Conservation (phyloP, 208 protist genomes). For the Wallacemonas sp. region DNA sequence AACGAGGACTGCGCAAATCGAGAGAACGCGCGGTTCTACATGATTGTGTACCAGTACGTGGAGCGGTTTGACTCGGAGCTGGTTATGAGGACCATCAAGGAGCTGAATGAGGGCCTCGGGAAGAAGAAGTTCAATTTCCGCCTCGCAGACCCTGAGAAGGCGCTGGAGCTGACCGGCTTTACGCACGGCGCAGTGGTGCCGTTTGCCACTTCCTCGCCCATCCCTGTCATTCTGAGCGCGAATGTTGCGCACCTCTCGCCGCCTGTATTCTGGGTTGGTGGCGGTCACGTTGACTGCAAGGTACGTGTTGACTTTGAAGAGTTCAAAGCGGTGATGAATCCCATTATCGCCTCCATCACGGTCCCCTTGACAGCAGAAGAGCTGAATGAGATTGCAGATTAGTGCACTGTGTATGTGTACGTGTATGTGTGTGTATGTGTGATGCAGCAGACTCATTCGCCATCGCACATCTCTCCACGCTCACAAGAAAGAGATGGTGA, state of each 20-base stretch:
- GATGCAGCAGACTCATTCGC: background rate
- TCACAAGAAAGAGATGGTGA: no score
- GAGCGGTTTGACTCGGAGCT: conserved; percentile 77
- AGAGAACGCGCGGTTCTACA: conserved; percentile 83
- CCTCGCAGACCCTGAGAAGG: conserved; percentile 49
- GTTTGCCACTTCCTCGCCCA: conserved; percentile 43
- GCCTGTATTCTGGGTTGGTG: conserved; percentile 67
- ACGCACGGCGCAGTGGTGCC: conserved; percentile 70
- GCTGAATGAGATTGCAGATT: conserved; percentile 47
- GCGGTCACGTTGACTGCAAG: conserved; percentile 87
- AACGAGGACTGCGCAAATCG: conserved; percentile 55
- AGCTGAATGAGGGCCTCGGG: conserved; percentile 70
- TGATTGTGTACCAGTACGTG: conserved; percentile 83
- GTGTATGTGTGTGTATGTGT: background rate
- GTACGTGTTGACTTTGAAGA: conserved; percentile 60
- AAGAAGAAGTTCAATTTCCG: conserved; percentile 92
- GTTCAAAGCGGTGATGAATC: conserved; percentile 55
- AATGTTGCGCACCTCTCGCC: conserved; percentile 47
- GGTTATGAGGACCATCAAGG: conserved; percentile 55
- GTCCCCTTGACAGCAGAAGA: conserved; percentile 68
- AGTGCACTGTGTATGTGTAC: background rate
- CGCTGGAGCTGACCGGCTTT: conserved; percentile 69
- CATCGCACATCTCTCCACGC: no score
- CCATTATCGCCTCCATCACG: conserved; percentile 67
- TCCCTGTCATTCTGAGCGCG: conserved; percentile 79